Evolutionary conservation across 1,284 basidiomycete species (phyloP).

Genomic region (Exobasidium cylindrosporum): DNA sequence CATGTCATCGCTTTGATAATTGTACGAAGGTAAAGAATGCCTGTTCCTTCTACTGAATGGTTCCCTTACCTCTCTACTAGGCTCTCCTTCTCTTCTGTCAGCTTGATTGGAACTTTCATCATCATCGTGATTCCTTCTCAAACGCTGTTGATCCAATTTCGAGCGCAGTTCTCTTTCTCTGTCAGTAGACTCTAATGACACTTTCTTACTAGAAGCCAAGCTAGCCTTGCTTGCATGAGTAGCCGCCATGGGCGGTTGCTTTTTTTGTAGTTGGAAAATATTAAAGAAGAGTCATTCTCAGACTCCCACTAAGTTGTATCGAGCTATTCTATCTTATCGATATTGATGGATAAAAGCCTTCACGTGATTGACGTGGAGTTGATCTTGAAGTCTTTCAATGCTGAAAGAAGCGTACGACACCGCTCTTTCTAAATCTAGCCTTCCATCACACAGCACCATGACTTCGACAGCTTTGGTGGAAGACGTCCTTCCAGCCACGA

Average conservation of each 20-base stretch:
- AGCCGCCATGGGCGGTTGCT: slow-evolving; percentile 5
- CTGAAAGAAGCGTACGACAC: too few species aligned
- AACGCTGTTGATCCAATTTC: neutral
- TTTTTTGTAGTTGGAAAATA: too few species aligned
- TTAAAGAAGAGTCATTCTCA: too few species aligned
- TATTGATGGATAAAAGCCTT: too few species aligned
- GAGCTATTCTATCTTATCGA: too few species aligned
- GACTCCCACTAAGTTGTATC: too few species aligned
- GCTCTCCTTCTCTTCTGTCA: neutral
- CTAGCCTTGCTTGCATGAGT: slow-evolving; percentile 2
- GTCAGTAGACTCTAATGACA: neutral
- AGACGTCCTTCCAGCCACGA: slow-evolving; percentile 27
- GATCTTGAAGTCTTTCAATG: too few species aligned
- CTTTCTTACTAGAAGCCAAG: neutral
- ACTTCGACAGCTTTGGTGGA: slow-evolving; percentile 8
- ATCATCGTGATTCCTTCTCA: neutral
- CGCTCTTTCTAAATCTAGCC: neutral
- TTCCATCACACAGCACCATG: neutral
- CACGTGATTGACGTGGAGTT: too few species aligned
- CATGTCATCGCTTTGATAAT: neutral
- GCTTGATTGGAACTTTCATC: neutral
- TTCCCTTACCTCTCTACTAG: neutral
- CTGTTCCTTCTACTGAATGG: neutral
- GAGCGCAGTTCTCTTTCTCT: slow-evolving; percentile 1
- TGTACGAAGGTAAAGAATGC: neutral